Evolutionary conservation across 2,329 filamentous ascomycete genomes (phyloP), one percentile per base, ranked within the genome.

Genomic region (Mycogone perniciosa): DNA sequence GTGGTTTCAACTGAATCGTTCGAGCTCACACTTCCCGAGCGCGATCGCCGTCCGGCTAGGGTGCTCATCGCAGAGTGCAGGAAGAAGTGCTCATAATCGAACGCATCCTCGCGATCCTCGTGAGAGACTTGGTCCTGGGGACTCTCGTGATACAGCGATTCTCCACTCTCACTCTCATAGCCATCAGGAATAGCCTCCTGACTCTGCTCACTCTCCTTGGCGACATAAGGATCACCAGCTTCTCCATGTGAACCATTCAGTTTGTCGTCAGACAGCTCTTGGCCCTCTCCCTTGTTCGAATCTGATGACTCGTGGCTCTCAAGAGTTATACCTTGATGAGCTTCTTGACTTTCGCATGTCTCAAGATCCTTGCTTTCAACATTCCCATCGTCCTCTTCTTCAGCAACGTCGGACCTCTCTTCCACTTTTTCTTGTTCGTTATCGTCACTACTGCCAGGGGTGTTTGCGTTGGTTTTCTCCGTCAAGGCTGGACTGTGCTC

Each of bases 41-140:
- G 81, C 5, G 67, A 56, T 50, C 60, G 56, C 37, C 62, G 51
- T 9, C 46, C 53, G 57, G 79, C 83, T 62, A 89, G 84, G 2
- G 79, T 89, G 5, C 89, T 90, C 79, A 96, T 85, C 8, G 90
- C 89, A 58, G 89, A 95, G 66, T 96, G 90, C 10, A 96, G 76
- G 67, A 96, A 96, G 70, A 96, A 96, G 64, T 95, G 85, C 66
- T 96, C 88, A 56, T 97, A 97, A 66, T 97, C 92, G 62, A 97
- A 97, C 1, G 91, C 91, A 67, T 97, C 92, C 58, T 91, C 85
- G 20, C 92, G 86, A 66, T 96, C 90, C 70, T 97, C 92, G 62
- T 97, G 92, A 0, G 89, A 89, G 5, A 86, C 71, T 7, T 79
- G 77, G 46, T 80, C 76, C 49, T 80, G 75, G 44, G 76, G 65